Evolutionary conservation across 306 rosid genomes (phyloP).

Genomic region (Sesbania bispinosa): DNA sequence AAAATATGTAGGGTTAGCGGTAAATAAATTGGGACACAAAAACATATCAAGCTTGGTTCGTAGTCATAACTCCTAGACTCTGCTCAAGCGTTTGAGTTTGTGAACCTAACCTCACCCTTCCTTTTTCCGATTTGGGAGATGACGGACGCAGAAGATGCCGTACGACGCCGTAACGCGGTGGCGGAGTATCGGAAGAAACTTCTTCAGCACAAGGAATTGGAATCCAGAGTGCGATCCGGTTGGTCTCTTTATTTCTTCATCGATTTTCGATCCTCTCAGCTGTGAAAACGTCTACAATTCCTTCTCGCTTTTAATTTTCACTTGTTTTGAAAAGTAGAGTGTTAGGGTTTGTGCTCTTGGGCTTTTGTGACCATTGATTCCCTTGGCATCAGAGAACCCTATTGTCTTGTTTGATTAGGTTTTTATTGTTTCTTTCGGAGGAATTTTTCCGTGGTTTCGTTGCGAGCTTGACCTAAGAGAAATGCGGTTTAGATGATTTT

Average conservation of each 20-base stretch:
- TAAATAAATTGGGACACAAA: too few relatives aligned
- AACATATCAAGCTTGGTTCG: too few relatives aligned
- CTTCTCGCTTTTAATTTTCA: not conserved
- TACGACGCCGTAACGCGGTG: slow-evolving; percentile 61
- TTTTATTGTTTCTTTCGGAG: not conserved
- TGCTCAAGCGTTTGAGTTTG: too few relatives aligned
- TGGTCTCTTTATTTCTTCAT: slow-evolving; percentile 21
- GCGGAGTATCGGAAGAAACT: slow-evolving; percentile 77
- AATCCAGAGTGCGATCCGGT: slow-evolving; percentile 87
- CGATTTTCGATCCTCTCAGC: not conserved
- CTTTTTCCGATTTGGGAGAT: slow-evolving; percentile 18
- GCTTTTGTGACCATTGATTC: not conserved
- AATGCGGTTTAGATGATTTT: not conserved
- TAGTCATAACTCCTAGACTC: too few relatives aligned
- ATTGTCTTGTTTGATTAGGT: not conserved
- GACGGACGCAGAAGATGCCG: slow-evolving; percentile 69
- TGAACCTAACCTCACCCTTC: not conserved
- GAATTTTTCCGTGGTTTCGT: not conserved
- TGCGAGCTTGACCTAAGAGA: not conserved
- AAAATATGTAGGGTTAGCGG: too few relatives aligned
- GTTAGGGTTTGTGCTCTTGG: slow-evolving; percentile 27
- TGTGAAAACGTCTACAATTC: not conserved
- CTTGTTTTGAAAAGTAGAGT: not conserved
- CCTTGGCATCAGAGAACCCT: not conserved
- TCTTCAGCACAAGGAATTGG: slow-evolving; percentile 87